A percentile compares a stretch with the other conserved stretches of the same genome.
Evolutionary conservation across 257 asterid genomes (phyloP).

Genomic region (Solanum etuberosum): DNA sequence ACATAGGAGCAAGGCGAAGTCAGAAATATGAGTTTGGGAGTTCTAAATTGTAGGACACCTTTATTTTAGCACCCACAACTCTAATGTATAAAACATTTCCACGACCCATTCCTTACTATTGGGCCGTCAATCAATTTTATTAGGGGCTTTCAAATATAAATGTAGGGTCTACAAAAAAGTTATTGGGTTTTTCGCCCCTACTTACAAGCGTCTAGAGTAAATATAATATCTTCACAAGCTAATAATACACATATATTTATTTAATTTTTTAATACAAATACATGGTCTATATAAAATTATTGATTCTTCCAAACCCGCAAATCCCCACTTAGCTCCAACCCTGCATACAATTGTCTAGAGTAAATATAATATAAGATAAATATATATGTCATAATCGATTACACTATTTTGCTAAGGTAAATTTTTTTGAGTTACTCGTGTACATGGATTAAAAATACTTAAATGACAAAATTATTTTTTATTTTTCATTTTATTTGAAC

Average conservation of each 20-base stretch:
- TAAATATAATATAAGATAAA: not conserved
- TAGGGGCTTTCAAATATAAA: no score
- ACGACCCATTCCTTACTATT: not conserved
- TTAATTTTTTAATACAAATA: no score
- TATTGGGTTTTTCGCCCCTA: no score
- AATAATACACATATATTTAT: no score
- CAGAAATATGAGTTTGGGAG: no score
- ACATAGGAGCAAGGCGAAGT: not conserved
- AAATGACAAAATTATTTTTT: not conserved
- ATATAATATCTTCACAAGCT: not conserved
- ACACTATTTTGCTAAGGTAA: not conserved
- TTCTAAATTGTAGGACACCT: no score
- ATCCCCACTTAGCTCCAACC: no score
- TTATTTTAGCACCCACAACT: not conserved
- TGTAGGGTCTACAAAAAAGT: no score
- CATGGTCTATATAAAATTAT: no score
- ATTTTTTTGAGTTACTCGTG: not conserved
- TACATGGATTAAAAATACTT: not conserved
- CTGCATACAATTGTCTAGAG: not conserved
- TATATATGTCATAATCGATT: not conserved
- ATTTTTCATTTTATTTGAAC: not conserved
- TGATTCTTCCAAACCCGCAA: no score
- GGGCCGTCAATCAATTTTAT: not conserved
- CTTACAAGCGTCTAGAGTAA: not conserved
- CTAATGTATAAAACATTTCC: not conserved